Evolutionary conservation across 305 asterid species (phyloP).

Genomic region (Fraxinus floribunda): DNA sequence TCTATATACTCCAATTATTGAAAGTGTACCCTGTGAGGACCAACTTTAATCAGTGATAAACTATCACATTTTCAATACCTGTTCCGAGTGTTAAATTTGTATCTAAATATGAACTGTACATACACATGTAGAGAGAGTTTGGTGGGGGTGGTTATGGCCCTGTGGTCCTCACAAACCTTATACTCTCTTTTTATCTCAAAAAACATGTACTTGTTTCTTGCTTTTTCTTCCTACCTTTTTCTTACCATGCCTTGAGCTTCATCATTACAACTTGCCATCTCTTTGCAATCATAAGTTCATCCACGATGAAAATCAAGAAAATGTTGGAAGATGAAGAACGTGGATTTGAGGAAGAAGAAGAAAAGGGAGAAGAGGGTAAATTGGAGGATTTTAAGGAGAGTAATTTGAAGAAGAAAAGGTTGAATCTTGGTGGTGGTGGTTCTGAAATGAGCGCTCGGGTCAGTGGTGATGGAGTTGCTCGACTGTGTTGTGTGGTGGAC

Average conservation of each 20-base stretch:
- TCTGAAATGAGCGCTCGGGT: background rate
- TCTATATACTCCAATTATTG: constrained; percentile 5
- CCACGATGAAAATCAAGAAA: background rate
- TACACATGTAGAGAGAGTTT: background rate
- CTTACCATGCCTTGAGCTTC: too few species aligned
- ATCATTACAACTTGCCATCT: background rate
- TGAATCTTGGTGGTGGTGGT: constrained; percentile 30
- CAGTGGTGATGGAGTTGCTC: constrained; percentile 20
- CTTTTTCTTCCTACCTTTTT: background rate
- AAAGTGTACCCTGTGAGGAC: background rate
- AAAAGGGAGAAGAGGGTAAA: constrained; percentile 3
- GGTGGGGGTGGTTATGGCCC: constrained; percentile 24
- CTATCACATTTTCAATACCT: background rate
- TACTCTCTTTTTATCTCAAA: background rate
- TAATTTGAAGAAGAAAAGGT: constrained; percentile 34
- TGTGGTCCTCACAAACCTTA: constrained; percentile 30
- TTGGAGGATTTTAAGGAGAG: constrained; percentile 15
- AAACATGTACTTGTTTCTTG: too few species aligned
- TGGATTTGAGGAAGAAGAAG: too few species aligned
- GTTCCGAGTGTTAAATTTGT: background rate
- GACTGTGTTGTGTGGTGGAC: constrained; percentile 41
- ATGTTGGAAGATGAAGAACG: too few species aligned
- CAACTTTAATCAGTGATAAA: background rate
- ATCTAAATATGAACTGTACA: background rate
- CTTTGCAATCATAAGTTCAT: too few species aligned